Evolutionary conservation across 2,329 filamentous ascomycete genomes (phyloP).

Genomic region (Phialophora verrucosa): DNA sequence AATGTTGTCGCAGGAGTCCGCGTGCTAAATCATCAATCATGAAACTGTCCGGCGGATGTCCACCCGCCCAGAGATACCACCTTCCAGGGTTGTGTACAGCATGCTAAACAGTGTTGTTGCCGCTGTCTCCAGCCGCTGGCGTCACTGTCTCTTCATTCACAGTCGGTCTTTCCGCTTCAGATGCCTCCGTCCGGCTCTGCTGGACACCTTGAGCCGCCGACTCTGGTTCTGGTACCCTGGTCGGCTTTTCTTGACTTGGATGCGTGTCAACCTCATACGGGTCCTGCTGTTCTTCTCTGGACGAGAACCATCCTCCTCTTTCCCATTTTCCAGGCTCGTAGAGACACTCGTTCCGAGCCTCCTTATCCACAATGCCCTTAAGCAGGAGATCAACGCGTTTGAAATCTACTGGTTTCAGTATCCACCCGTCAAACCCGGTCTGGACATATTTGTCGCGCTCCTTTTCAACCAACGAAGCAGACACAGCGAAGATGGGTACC

Average conservation of each 20-base stretch:
- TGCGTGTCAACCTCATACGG: conserved; percentile 37
- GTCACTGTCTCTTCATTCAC: too few species aligned
- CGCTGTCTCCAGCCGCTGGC: not conserved
- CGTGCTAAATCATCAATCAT: not conserved
- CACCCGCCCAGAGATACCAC: not conserved
- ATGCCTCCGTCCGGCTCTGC: not conserved
- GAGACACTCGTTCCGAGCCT: conserved; percentile 64
- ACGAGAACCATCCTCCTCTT: conserved; percentile 79
- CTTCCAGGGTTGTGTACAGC: not conserved
- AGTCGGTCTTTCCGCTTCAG: not conserved
- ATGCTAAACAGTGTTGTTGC: not conserved
- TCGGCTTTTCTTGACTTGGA: conserved; percentile 37
- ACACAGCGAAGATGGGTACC: conserved; percentile 84
- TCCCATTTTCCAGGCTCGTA: conserved; percentile 80
- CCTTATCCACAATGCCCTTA: conserved; percentile 68
- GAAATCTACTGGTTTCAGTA: conserved; percentile 86
- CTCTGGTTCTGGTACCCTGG: not conserved
- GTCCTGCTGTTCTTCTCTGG: conserved; percentile 40
- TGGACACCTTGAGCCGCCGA: not conserved
- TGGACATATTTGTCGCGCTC: conserved; percentile 72
- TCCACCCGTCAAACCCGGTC: conserved; percentile 87
- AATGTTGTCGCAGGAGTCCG: not conserved
- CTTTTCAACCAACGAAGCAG: conserved; percentile 76
- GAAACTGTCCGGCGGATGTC: not conserved
- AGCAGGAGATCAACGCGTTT: conserved; percentile 72